A percentile compares a stretch with the other conserved stretches of the same genome.
Evolutionary conservation across 2,329 filamentous ascomycete genomes (phyloP).

Genomic region (Diaporthe caulivora): DNA sequence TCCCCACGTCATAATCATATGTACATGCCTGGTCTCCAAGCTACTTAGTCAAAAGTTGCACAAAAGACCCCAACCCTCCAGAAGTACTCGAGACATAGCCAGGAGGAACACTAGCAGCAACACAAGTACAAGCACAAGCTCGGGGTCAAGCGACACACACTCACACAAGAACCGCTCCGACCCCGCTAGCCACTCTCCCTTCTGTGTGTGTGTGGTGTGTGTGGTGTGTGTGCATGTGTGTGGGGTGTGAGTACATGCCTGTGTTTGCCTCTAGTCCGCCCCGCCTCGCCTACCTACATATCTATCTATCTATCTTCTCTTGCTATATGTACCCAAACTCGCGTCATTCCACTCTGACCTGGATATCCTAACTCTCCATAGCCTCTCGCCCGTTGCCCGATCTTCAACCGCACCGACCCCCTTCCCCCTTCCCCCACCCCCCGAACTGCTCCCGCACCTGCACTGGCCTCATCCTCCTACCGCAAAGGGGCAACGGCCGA

Average conservation of each 20-base stretch:
- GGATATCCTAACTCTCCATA: constrained; percentile 9
- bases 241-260: background rate
- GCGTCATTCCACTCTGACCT: constrained; percentile 21
- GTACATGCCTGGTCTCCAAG: background rate
- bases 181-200: constrained; percentile 13
- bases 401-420: constrained; percentile 19
- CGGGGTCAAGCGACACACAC: background rate
- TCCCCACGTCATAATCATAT: background rate
- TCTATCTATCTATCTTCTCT: constrained; percentile 2
- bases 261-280: constrained; percentile 11
- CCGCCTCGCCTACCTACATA: too few species aligned
- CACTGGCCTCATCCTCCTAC: constrained; percentile 13
- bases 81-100: background rate
- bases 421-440: background rate
- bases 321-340: constrained; percentile 10
- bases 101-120: background rate
- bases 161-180: constrained; percentile 7
- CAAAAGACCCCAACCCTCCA: constrained; percentile 22
- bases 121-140: constrained; percentile 11
- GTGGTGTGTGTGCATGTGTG: background rate
- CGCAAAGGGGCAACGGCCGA: constrained; percentile 28
- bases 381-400: constrained; percentile 14
- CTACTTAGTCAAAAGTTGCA: background rate
- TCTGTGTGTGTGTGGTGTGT: background rate
- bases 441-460: constrained; percentile 5